phyloP scores from a whole-genome alignment of 2,329 filamentous ascomycete species.

The Phyllosticta citrichinensis region DNA sequence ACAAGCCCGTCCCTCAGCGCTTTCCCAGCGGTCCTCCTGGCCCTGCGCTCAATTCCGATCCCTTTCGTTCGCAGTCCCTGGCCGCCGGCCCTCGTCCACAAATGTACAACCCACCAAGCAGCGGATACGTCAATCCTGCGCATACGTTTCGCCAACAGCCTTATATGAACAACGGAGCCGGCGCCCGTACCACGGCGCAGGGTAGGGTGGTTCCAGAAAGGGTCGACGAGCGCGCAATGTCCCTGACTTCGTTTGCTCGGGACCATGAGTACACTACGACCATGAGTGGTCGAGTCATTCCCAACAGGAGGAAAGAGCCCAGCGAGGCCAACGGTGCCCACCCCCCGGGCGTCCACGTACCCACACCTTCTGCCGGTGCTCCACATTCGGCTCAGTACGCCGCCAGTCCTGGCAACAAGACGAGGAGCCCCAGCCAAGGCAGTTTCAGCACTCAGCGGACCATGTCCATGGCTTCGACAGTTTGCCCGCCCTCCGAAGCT shows the following conservation, averaged over 20 bases:
- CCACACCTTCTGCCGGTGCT: conserved; percentile 5
- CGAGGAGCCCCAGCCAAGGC: conserved; percentile 26
- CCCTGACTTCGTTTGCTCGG: conserved; percentile 73
- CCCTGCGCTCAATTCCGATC: conserved; percentile 71
- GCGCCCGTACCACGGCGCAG: conserved; percentile 77
- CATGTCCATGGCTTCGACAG: conserved; percentile 88
- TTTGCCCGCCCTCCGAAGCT: conserved; percentile 55
- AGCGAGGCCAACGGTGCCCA: conserved; percentile 21
- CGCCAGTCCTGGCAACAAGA: conserved; percentile 21
- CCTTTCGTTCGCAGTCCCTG: conserved; percentile 87
- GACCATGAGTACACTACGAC: conserved; percentile 76
- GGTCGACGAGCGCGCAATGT: conserved; percentile 90
- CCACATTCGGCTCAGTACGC: conserved; percentile 1
- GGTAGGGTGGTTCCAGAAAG: conserved; percentile 85
- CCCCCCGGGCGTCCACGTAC: background rate
- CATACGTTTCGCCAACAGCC: conserved; percentile 70
- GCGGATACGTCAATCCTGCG: conserved; percentile 48
- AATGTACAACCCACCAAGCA: conserved; percentile 36
- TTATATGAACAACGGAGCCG: conserved; percentile 48
- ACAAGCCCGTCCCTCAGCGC: conserved; percentile 47
- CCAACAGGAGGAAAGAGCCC: conserved; percentile 58
- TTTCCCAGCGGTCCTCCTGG: conserved; percentile 35
- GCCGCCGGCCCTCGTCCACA: conserved; percentile 65
- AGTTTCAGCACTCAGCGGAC: conserved; percentile 51
- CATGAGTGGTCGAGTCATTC: conserved; percentile 86